Conservation (phyloP, 208 protist genomes). For the Entamoeba dispar region DNA sequence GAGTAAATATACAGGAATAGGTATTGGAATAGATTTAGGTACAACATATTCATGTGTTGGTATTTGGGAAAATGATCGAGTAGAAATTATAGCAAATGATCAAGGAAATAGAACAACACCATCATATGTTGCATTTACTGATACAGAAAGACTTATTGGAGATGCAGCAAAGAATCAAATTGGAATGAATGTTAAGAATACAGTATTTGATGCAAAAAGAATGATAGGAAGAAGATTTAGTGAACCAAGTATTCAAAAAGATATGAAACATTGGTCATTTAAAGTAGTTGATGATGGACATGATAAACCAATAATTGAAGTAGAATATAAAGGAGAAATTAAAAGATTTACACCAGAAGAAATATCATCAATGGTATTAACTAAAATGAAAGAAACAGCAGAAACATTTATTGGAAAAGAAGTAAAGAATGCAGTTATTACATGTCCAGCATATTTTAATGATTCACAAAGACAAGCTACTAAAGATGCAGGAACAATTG, state of each 20-base stretch:
- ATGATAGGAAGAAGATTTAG: conserved; percentile 55
- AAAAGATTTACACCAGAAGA: conserved; percentile 20
- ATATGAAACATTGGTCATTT: conserved; percentile 58
- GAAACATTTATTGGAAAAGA: conserved; percentile 26
- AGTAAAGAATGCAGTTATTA: conserved; percentile 23
- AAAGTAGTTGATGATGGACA: conserved; percentile 47
- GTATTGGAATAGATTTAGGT: conserved; percentile 25
- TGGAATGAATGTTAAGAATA: conserved; percentile 61
- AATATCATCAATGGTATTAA: conserved; percentile 28
- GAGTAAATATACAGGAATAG: neutral
- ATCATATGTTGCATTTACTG: conserved; percentile 46
- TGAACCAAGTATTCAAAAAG: conserved; percentile 25
- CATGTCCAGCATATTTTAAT: conserved; percentile 79
- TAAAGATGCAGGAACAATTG: conserved; percentile 63
- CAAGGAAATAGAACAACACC: conserved; percentile 52
- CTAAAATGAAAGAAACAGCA: conserved; percentile 28
- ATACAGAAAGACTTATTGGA: conserved; percentile 39
- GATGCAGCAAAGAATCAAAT: conserved; percentile 56
- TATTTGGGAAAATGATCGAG: neutral
- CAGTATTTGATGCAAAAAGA: conserved; percentile 69
- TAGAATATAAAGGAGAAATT: conserved; percentile 6
- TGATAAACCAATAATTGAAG: conserved; percentile 37
- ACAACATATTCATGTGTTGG: conserved; percentile 23
- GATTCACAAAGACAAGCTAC: conserved; percentile 65
- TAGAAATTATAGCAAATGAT: conserved; percentile 56